These are phyloP conservation scores for Batrachochytrium dendrobatidis DNA, from an alignment of 371 early-diverging fungal species.

Conservation along the genomic window DNA sequence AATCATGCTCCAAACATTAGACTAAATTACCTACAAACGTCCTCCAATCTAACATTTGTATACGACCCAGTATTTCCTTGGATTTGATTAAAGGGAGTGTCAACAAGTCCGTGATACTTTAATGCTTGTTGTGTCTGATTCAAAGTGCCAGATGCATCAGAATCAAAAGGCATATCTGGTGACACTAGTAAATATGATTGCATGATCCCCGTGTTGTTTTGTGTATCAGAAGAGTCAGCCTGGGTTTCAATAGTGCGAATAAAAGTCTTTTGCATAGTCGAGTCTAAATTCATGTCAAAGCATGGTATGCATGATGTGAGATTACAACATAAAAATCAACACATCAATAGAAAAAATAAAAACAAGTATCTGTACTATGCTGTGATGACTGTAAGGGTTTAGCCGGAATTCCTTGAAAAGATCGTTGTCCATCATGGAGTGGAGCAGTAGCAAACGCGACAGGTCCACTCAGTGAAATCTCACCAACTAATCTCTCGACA, in stretches of 20 bases:
- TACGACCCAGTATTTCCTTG: too few species aligned
- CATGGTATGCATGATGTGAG: background rate
- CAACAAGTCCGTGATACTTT: too few species aligned
- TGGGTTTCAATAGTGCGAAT: background rate
- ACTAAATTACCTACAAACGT: too few species aligned
- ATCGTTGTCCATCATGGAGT: conserved; percentile 17
- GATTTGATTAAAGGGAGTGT: too few species aligned
- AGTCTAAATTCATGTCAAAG: background rate
- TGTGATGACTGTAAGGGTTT: too few species aligned
- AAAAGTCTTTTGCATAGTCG: conserved; percentile 9
- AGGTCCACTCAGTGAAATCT: conserved; percentile 62
- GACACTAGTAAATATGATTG: conserved; percentile 57
- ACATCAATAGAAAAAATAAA: too few species aligned
- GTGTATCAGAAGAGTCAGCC: conserved; percentile 10
- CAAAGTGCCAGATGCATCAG: too few species aligned
- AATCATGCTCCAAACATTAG: too few species aligned
- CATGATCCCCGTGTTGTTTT: conserved; percentile 30
- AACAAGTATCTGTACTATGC: too few species aligned
- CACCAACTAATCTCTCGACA: conserved; percentile 64
- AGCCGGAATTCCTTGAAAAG: too few species aligned
- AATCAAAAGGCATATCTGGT: conserved; percentile 3
- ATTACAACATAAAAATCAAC: background rate
- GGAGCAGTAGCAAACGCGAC: conserved; percentile 70
- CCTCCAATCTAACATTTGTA: too few species aligned
- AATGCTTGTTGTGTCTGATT: too few species aligned